Base-by-base conservation (phyloP, 2,329 filamentous ascomycete species). In the Knufia fluminis region DNA sequence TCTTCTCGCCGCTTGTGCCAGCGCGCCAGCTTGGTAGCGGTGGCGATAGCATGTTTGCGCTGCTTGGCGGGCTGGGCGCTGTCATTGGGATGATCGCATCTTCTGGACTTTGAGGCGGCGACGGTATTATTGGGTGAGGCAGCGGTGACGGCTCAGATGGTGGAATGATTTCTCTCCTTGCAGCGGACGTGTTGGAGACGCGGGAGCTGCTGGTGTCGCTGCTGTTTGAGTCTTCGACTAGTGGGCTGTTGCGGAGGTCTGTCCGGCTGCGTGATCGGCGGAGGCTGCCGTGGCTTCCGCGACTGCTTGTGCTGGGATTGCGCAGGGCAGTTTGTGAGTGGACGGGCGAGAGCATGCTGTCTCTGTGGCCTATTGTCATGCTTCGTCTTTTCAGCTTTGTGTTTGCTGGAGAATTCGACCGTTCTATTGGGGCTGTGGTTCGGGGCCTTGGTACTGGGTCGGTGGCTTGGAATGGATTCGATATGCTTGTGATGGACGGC, bases 351-450 rank as follows among this genome's bases (percentile, higher is more conserved):
- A 32, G 17, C 10, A 24, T 16, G 3, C 14, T 45, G 17, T 22
- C 28, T 20, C 9, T 48, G 35, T 48, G 36, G 22, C 20, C 36
- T 16, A 48, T 48, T 4, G 35, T 31, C 23, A 48, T 48, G 35
- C 45, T 48, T 9, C 45, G 33, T 14, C 45, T 22, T 28, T 48
- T 48, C 24, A 40, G n/a, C 17, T 48, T 48, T 22, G 33, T 48
- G 23, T 48, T 48, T 17, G 42, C 24, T 22, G 42, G 19, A 19
- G 33, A 36, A 4, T 8, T 38, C 10, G 33, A 19, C 3, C 44
- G 31, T 26, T 24, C 33, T 47, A n/a, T n/a, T n/a, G 44, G 44
- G 9, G 16, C 33, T 17, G 33, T 28, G 8, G 44, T n/a, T 46
- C 12, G 44, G 20, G 44, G 32, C 19, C 19, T 28, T 14, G 10